Percentiles rank a stretch among this genome's conserved stretches.
Conservation (phyloP, 129 eudicot species). For the Tagetes erecta region DNA sequence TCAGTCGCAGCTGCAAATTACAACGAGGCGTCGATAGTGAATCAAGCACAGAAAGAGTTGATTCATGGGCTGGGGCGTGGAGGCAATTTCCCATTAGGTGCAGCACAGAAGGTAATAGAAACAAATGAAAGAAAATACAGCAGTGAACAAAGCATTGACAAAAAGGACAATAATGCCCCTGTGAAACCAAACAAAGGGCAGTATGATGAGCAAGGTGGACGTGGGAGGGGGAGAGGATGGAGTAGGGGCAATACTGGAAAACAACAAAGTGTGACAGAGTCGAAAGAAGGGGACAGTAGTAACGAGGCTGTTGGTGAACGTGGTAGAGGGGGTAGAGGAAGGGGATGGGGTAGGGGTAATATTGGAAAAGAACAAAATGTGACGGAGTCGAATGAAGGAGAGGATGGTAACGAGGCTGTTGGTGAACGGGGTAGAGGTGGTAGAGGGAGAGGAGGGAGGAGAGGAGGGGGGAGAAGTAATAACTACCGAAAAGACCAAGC, state of each 20-base stretch:
- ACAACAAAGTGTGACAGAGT: conserved; percentile 6
- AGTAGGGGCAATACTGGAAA: conserved; percentile 28
- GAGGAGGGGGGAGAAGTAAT: conserved; percentile 55
- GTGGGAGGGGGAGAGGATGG: conserved; percentile 39
- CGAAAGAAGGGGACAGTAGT: conserved; percentile 29
- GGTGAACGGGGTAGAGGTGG: conserved; percentile 31
- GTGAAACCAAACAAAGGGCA: conserved; percentile 36
- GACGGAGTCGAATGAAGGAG: conserved; percentile 29
- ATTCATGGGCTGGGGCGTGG: conserved; percentile 93
- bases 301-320: conserved; percentile 18
- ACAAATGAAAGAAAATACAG: conserved; percentile 33
- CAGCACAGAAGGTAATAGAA: conserved; percentile 51
- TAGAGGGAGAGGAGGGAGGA: conserved; percentile 33
- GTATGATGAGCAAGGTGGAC: conserved; percentile 29
- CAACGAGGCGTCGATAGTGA: conserved; percentile 71
- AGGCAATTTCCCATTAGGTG: conserved; percentile 79
- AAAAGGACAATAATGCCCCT: conserved; percentile 49
- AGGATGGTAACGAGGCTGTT: conserved; percentile 13
- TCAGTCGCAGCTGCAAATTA: conserved; percentile 80
- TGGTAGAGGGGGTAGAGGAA: conserved; percentile 31
- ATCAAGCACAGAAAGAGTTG: conserved; percentile 57
- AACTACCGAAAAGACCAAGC: conserved; percentile 69
- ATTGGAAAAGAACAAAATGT: conserved; percentile 6
- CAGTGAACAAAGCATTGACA: conserved; percentile 31
- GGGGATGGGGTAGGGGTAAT: conserved; percentile 40